Evolutionary conservation across 2,329 filamentous ascomycete species (phyloP), one percentile per base, ranked within the genome.

Genomic region (Lachnellula subtilissima): DNA sequence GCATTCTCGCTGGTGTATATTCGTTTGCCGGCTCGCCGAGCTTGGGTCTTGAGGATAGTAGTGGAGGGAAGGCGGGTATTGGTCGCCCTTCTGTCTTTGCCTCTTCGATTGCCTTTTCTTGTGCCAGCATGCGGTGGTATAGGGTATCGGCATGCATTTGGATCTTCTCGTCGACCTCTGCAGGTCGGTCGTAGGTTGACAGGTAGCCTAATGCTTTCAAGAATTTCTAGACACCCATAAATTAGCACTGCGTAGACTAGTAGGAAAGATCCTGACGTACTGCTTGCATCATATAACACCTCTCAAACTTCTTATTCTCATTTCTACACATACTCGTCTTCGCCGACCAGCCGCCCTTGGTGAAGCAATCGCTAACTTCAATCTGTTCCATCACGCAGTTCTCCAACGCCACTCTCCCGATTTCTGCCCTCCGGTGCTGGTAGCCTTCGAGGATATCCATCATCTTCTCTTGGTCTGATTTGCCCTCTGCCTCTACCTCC

Each of bases 81-180:
- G 80, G 77, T n/a, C 71, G 72, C 28, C 83, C 84, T 61, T 82
- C 80, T 53, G 79, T 76, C 71, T 85, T 85, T 37, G 87, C 88
- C 65, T 84, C 80, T 61, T 88, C 83, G n/a, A 89, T 84, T 60
- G 80, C 82, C 19, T 77, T 78, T 73, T 99, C 93, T 70, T 96
- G 91, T 59, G 84, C 81, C 39, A 96, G 73, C 86, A 97, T 91
- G 64, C 88, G 84, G 67, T 93, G 88, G 73, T 91, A 99, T 42
- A 99, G 79, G 61, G 83, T 84, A 75, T 99, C 94, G 57, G 93
- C 93, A 71, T 97, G 92, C 86, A 97, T 90, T 73, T 97, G 94
- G 59, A 99, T 91, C 64, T 87, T 83, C 71, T 97, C 92, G 65
- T 96, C 89, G 51, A 89, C 80, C 32, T 85, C 80, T 0, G 79